A percentile compares a stretch with the other conserved stretches of the same genome.
Conservation (phyloP, 75 land plant species). For the Selaginella moellendorffii region DNA sequence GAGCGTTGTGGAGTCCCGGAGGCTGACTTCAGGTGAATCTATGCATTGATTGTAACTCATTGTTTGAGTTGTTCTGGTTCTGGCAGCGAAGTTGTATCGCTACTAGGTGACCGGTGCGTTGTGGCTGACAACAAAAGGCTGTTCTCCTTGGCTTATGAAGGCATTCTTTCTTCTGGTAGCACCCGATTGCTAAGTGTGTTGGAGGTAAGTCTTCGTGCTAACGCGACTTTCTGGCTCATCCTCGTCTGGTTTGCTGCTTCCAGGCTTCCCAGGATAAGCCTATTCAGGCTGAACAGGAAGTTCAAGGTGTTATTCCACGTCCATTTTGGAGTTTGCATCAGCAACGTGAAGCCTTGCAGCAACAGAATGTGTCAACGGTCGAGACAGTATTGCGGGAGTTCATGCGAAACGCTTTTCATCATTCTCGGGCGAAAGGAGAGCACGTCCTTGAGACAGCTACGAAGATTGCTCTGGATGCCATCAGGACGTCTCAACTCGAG, state of each 20-base stretch:
- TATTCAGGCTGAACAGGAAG: slow-evolving; percentile 36
- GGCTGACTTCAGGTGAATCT: slow-evolving; percentile 41
- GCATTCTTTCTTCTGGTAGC: not conserved
- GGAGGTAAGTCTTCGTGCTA: too few relatives aligned
- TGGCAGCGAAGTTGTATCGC: not conserved
- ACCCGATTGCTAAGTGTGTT: not conserved
- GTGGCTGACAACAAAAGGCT: not conserved
- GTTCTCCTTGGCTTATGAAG: not conserved
- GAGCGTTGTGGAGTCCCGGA: slow-evolving; percentile 40
- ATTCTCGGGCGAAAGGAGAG: slow-evolving; percentile 60
- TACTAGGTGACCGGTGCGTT: not conserved
- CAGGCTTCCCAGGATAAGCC: slow-evolving; percentile 66
- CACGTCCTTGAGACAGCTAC: slow-evolving; percentile 79
- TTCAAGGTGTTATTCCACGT: slow-evolving; percentile 37
- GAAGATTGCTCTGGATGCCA: slow-evolving; percentile 58
- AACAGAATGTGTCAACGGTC: slow-evolving; percentile 1
- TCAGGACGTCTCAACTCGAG: slow-evolving; percentile 49
- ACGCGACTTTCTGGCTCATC: too few relatives aligned
- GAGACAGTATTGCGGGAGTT: too few relatives aligned
- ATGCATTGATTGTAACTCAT: too few relatives aligned
- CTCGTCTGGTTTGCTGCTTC: too few relatives aligned
- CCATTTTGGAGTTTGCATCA: slow-evolving; percentile 52
- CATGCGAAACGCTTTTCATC: slow-evolving; percentile 74
- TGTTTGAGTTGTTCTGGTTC: not conserved
- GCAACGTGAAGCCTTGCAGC: slow-evolving; percentile 22